phyloP scores from a whole-genome alignment of 257 asterid species.

The Dorcoceras hygrometricum region DNA sequence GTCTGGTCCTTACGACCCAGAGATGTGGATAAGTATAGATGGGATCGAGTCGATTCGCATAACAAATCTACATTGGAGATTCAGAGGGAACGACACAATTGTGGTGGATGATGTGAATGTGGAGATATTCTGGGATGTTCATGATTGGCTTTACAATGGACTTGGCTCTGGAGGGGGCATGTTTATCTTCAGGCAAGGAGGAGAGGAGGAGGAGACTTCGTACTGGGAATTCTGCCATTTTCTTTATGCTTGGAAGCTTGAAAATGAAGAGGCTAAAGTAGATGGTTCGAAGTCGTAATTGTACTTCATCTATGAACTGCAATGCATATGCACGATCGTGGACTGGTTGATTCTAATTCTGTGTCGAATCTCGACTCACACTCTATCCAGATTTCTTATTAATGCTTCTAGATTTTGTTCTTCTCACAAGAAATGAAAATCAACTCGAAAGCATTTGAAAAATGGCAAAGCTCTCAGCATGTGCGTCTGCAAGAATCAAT shows the following conservation, averaged over 20 bases:
- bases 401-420: too few relatives aligned
- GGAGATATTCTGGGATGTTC: constrained; percentile 83
- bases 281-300: not conserved
- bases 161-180: constrained; percentile 50
- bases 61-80: constrained; percentile 80
- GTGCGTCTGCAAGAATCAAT: too few relatives aligned
- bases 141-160: constrained; percentile 65
- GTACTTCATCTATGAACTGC: not conserved
- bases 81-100: constrained; percentile 76
- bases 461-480: too few relatives aligned
- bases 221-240: constrained; percentile 60
- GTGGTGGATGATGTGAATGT: constrained; percentile 54
- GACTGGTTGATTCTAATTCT: too few relatives aligned
- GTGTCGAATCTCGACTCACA: too few relatives aligned
- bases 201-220: constrained; percentile 25
- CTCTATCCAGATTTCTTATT: too few relatives aligned
- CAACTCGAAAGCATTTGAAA: too few relatives aligned
- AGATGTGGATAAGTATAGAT: constrained; percentile 82
- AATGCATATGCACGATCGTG: not conserved
- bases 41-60: constrained; percentile 59
- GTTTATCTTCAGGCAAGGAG: constrained; percentile 58
- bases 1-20: constrained; percentile 58
- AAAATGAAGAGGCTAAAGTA: constrained; percentile 23
- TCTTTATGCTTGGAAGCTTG: constrained; percentile 73
- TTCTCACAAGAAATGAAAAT: too few relatives aligned